These are phyloP conservation scores for Phytophthora cactorum DNA, from an alignment of 352 stramenopile species.

Conservation along the genomic window DNA sequence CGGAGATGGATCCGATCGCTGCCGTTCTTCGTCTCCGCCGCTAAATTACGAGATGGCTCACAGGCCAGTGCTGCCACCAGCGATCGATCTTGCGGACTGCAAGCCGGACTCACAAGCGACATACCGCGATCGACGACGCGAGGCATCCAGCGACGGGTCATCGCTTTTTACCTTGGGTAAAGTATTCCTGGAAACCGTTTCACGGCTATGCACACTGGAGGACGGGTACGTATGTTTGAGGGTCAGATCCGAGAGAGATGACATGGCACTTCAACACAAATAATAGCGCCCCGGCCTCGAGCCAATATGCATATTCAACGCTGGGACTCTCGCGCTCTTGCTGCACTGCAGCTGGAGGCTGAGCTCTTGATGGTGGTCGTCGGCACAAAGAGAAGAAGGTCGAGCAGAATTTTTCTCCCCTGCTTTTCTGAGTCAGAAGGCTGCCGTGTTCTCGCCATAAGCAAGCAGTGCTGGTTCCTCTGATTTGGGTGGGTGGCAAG, in stretches of 20 bases:
- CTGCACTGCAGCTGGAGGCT: constrained; percentile 6
- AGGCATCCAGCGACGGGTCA: constrained; percentile 5
- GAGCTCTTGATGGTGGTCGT: constrained; percentile 3
- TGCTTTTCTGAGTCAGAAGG: constrained; percentile 24
- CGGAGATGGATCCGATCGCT: constrained; percentile 2
- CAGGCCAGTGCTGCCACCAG: constrained; percentile 25
- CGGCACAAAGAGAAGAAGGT: no score
- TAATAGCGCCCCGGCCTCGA: background rate
- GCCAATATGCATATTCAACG: constrained; percentile 5
- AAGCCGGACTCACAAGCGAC: constrained; percentile 36
- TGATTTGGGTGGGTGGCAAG: constrained; percentile 14
- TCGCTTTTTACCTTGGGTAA: constrained; percentile 7
- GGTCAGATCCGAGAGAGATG: constrained; percentile 27
- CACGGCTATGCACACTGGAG: constrained; percentile 1
- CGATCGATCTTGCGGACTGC: constrained; percentile 32
- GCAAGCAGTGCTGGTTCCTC: background rate
- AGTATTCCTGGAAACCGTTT: constrained; percentile 15
- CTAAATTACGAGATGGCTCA: constrained; percentile 40
- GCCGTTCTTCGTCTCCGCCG: constrained; percentile 20
- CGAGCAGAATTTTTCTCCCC: constrained; percentile 3
- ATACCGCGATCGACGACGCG: constrained; percentile 30
- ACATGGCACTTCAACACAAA: constrained; percentile 35
- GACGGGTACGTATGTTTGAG: constrained; percentile 26
- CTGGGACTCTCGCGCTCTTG: background rate
- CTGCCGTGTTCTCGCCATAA: background rate